Percentiles rank a stretch among this genome's conserved stretches.
Evolutionary conservation across 2,329 filamentous ascomycete species (phyloP).

Genomic region (Diaporthe citri): DNA sequence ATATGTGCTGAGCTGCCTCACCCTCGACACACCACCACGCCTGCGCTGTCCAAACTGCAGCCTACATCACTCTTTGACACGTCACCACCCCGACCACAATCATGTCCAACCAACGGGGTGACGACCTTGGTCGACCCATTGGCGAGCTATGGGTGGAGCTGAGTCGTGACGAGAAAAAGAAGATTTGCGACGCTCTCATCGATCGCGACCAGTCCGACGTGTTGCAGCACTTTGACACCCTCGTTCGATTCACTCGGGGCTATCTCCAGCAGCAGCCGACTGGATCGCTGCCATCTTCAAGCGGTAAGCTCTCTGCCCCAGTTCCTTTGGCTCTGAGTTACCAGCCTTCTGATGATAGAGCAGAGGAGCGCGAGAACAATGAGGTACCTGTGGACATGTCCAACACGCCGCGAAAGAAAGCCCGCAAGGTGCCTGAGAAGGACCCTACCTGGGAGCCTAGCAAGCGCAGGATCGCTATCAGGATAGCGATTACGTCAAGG

Average conservation of each 20-base stretch:
- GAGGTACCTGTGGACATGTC: no score
- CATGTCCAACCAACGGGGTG: background rate
- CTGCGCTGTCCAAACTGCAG: background rate
- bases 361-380: no score
- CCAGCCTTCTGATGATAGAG: no score
- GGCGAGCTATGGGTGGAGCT: conserved; percentile 1
- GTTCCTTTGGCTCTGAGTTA: no score
- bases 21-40: background rate
- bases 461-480: no score
- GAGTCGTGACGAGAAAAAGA: background rate
- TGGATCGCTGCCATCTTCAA: no score
- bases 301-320: no score
- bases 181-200: background rate
- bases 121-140: background rate
- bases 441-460: no score
- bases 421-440: no score
- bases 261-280: background rate
- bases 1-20: background rate
- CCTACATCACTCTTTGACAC: background rate
- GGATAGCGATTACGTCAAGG: no score
- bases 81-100: background rate
- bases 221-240: background rate
- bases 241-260: background rate
- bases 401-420: no score
- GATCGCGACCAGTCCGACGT: background rate